Evolutionary conservation across 805 yeast genomes (phyloP), one percentile per base, ranked within the genome.

Genomic region (Wickerhamomyces alni): DNA sequence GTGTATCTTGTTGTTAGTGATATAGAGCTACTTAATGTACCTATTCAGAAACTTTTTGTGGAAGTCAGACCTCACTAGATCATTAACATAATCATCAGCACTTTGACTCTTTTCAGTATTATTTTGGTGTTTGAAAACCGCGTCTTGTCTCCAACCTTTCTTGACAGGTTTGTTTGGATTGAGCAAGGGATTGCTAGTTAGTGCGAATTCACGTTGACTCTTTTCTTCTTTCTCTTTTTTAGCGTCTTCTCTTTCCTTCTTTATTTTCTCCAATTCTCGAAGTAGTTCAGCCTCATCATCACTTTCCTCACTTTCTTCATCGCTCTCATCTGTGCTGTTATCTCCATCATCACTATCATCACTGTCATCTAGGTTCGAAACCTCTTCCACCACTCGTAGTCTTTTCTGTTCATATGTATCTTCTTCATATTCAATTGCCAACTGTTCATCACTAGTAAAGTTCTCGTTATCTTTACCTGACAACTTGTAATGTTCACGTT

Each of bases 251-350:
- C 60, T 52, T 44, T 65, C 70, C 34, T 52, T 51, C 39, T 61
- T 63, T 22, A 71, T 52, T 40, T 63, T 63, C 30, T 60, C 64
- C 27, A 70, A 50, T 41, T 72, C 75, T 40, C 51, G 45, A 22
- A 68, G 32, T 4, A 71, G 53, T n/a, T 59, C 78, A n/a, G 60
- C 74, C 26, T 65, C 70, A 12, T 67, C 72, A n/a, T 67, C 70
- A 54, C 15, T 39, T 8, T 65, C 69, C 10, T 61, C 65, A 13
- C 59, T 64, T 1, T 50, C n/a, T 19, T 31, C 34, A 8, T 61
- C 66, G 8, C 41, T 36, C n/a, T 52, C 60, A 18, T 50, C 64
- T 12, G 54, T 67, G 12, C 63, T 70, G 12, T 58, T 59, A 26
- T 57, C 61, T n/a, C 47, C 66, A 57, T 66, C 67, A 17, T 67